Base-by-base conservation (phyloP, 768 basidiomycete species). In the Lyophyllum shimeji region DNA sequence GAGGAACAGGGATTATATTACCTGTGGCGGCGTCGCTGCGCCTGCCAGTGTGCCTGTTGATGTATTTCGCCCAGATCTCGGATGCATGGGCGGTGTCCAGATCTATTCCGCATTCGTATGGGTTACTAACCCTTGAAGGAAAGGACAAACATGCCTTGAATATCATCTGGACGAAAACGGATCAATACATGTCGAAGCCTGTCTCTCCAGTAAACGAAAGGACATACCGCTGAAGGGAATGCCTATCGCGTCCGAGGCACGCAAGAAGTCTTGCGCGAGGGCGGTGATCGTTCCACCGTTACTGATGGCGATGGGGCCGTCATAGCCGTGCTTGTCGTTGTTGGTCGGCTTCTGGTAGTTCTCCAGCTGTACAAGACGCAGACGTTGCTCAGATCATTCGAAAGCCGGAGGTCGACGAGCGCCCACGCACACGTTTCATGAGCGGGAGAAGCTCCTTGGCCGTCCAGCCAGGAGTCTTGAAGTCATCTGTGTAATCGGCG, bases 21-120 rank as follows among this genome's bases (percentile, higher is more conserved):
- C 83, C 85, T 44, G 85, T 85, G 2, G 86, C 85, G 46, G 86
- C 86, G 60, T 89, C 87, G 57, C 84, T 86, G 49, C 86, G 83
- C 58, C 87, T 75, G 56, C 87, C 87, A 33, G 85, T 88, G 64
- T 86, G 81, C 61, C 84, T 78, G 69, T 87, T 87, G 76, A 89
- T 86, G 65, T 87, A 89, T 67, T 89, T 88, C 48, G 86, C 86
- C 86, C 86, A 87, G 53, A 87, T 84, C 67, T 87, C 87, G 52
- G 86, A 79, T 21, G 74, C 85, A 60, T 87, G 82, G 25, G 80
- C 66, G 21, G 85, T 84, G 50, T 75, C 69, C 39, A 86, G 74
- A 67, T 87, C 86, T 79, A 52, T 18, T 25, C 5, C 20, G 37
- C 8, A 15, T n/a, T 31, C 50, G 8, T 40, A 20, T 53, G 6